Percentiles rank a stretch among this genome's conserved stretches.
These are phyloP conservation scores for Sextonia rubra DNA, from an alignment of 164 flowering plant genomes.

Conservation along the genomic window DNA sequence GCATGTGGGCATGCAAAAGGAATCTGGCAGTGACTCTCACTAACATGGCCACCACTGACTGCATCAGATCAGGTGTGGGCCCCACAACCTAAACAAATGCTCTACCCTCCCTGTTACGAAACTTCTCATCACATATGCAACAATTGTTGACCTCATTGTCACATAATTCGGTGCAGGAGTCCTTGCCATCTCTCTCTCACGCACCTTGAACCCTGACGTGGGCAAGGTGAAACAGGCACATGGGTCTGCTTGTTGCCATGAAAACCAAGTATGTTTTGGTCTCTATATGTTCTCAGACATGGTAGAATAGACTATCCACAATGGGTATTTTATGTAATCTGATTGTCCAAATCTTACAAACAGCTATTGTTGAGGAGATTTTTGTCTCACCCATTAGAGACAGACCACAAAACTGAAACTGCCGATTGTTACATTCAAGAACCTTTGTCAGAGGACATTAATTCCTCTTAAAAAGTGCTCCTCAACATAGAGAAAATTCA, in stretches of 20 bases:
- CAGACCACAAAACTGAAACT: background rate
- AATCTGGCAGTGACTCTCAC: no score
- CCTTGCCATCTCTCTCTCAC: background rate
- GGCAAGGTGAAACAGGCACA: background rate
- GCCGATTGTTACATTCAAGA: conserved; percentile 3
- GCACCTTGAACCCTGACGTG: background rate
- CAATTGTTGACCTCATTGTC: background rate
- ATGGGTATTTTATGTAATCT: background rate
- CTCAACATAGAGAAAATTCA: background rate
- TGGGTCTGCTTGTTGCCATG: background rate
- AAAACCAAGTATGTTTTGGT: background rate
- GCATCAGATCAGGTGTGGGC: no score
- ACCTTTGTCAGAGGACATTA: conserved; percentile 6
- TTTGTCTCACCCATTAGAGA: conserved; percentile 9
- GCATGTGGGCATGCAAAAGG: no score
- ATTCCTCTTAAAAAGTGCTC: background rate
- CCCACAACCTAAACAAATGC: no score
- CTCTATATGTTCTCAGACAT: background rate
- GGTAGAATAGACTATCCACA: background rate
- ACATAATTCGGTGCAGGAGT: no score
- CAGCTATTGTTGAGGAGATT: background rate
- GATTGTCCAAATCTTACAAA: background rate
- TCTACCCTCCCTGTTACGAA: no score
- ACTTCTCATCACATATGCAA: background rate
- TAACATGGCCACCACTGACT: no score